These are phyloP conservation scores for Colletotrichum musae DNA, from an alignment of 2,329 filamentous ascomycete species.

Conservation along the genomic window DNA sequence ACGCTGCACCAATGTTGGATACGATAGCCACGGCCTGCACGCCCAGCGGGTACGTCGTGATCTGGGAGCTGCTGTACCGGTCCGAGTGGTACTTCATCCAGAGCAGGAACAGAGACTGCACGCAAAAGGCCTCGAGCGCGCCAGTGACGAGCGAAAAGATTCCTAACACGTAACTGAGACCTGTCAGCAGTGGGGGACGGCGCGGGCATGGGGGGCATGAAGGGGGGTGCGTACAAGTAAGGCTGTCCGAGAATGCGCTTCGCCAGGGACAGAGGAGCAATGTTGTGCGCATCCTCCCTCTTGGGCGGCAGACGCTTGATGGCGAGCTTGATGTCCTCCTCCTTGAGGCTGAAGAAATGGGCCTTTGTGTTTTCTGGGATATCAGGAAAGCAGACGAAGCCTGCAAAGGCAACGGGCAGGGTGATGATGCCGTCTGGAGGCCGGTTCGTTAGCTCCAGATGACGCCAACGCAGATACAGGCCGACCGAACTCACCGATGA, in stretches of 20 bases:
- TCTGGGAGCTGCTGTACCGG: slow-evolving; percentile 47
- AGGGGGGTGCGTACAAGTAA: slow-evolving; percentile 44
- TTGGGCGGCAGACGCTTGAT: slow-evolving; percentile 50
- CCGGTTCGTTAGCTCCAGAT: not conserved
- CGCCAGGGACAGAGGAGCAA: slow-evolving; percentile 47
- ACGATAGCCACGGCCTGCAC: slow-evolving; percentile 55
- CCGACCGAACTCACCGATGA: slow-evolving; percentile 46
- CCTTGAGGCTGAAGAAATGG: slow-evolving; percentile 48
- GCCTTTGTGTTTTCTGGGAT: slow-evolving; percentile 57
- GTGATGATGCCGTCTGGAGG: slow-evolving; percentile 64
- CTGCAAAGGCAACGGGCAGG: slow-evolving; percentile 65
- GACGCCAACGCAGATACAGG: not conserved
- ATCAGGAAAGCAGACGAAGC: slow-evolving; percentile 65
- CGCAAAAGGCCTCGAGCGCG: slow-evolving; percentile 51
- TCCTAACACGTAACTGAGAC: slow-evolving; percentile 54
- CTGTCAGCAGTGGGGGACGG: slow-evolving; percentile 2
- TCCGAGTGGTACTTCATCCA: slow-evolving; percentile 46
- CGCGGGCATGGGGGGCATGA: accelerated
- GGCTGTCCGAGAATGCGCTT: slow-evolving; percentile 48
- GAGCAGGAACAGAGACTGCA: slow-evolving; percentile 46
- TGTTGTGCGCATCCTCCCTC: slow-evolving; percentile 51
- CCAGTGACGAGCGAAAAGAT: slow-evolving; percentile 53
- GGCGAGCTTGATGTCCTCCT: slow-evolving; percentile 47
- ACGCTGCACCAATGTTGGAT: slow-evolving; percentile 53
- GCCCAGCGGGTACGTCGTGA: slow-evolving; percentile 55